phyloP scores from a whole-genome alignment of 1,139 yeast species.

The Kurtzmaniella quercitrusa region DNA sequence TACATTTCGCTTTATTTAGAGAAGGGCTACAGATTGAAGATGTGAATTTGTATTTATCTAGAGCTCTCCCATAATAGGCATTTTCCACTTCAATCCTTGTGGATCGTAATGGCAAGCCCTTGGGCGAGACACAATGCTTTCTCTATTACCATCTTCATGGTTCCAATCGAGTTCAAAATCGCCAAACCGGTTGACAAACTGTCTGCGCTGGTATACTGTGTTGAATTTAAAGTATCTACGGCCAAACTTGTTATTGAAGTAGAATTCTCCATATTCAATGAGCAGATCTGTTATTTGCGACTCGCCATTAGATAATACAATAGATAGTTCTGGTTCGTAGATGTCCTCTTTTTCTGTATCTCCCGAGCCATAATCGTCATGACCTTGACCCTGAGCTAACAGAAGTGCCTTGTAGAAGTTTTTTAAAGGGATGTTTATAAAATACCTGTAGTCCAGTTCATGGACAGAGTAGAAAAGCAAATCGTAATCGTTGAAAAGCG shows the following conservation, averaged over 20 bases:
- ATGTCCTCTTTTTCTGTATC: conserved; percentile 3
- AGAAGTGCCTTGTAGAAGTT: conserved; percentile 40
- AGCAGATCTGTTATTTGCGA: background rate
- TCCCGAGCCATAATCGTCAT: conserved; percentile 5
- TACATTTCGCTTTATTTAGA: too few species aligned
- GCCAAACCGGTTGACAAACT: conserved; percentile 43
- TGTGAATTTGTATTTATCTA: conserved; percentile 7
- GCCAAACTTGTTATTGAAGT: conserved; percentile 30
- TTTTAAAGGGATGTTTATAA: conserved; percentile 41
- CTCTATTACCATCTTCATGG: conserved; percentile 10
- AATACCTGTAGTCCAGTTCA: conserved; percentile 38
- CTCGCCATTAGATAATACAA: background rate
- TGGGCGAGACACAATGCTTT: conserved; percentile 5
- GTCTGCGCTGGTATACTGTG: conserved; percentile 44
- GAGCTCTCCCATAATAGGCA: conserved; percentile 43
- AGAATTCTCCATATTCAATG: conserved; percentile 27
- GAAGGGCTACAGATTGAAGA: background rate
- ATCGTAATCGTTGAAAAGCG: conserved; percentile 42
- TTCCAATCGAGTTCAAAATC: conserved; percentile 36
- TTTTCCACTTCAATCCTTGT: conserved; percentile 50
- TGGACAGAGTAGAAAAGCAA: conserved; percentile 37
- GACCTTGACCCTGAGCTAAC: conserved; percentile 13
- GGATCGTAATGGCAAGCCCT: conserved; percentile 30
- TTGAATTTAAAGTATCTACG: conserved; percentile 42
- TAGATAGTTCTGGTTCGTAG: conserved; percentile 6